Percentiles rank a stretch among this genome's conserved stretches.
Evolutionary conservation across 2,329 filamentous ascomycete species (phyloP).

Genomic region (Ilyonectria sp.): DNA sequence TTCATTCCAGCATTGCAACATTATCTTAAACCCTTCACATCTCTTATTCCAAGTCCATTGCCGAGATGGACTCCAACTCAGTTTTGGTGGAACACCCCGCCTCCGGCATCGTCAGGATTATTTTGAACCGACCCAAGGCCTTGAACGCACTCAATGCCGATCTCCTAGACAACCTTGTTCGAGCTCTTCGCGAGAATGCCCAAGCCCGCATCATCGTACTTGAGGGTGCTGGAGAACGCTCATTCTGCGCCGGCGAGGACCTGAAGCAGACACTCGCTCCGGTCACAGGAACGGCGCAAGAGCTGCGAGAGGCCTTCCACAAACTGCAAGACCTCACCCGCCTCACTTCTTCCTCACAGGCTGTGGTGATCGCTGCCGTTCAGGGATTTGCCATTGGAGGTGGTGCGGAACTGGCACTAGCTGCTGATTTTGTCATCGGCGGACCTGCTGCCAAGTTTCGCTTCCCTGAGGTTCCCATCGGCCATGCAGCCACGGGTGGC

Average conservation of each 20-base stretch:
- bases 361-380: slow-evolving; percentile 17
- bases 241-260: slow-evolving; percentile 17
- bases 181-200: slow-evolving; percentile 1
- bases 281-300: not conserved
- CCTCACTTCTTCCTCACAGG: slow-evolving; percentile 5
- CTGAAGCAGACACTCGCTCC: slow-evolving; percentile 18
- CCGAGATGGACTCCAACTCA: slow-evolving; percentile 3
- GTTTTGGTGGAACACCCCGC: slow-evolving; percentile 6
- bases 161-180: slow-evolving; percentile 13
- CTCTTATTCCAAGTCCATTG: too few relatives aligned
- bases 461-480: slow-evolving; percentile 26
- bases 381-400: slow-evolving; percentile 28
- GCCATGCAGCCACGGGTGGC: slow-evolving; percentile 25
- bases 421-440: slow-evolving; percentile 25
- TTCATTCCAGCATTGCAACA: not conserved
- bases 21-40: not conserved
- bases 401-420: slow-evolving; percentile 26
- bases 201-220: slow-evolving; percentile 15
- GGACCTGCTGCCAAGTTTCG: slow-evolving; percentile 18
- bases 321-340: slow-evolving; percentile 20
- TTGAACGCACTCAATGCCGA: slow-evolving; percentile 20
- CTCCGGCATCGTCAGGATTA: slow-evolving; percentile 16
- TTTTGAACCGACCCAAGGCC: slow-evolving; percentile 21
- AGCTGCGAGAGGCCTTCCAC: slow-evolving; percentile 16
- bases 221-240: slow-evolving; percentile 17